Base-by-base conservation (phyloP, 1,284 basidiomycete genomes). In the Apiotrichum mycotoxinovorans region DNA sequence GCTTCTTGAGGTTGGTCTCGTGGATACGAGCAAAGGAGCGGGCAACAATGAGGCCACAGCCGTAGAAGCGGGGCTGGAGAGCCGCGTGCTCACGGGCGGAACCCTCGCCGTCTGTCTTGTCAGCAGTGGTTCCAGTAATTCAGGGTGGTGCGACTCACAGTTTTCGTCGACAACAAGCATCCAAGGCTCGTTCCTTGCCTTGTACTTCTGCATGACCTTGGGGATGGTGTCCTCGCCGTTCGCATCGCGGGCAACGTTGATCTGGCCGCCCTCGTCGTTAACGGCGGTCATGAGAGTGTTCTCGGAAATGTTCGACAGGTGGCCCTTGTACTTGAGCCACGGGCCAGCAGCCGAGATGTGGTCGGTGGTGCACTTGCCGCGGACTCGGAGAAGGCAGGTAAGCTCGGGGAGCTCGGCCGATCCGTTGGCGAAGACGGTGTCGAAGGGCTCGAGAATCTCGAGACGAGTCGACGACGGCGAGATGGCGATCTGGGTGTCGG, bases 321-420 rank as follows among this genome's bases (percentile, higher is more conserved):
- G 94, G 0, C 94, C 82, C 68, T 79, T 98, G 81, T 96, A 99
- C 81, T 98, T 98, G 64, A 98, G 80, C 96, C 96, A 98, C 40
- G 91, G 89, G 2, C 93, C 93, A 30, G 93, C 94, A 49, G 94
- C 93, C 41, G 89, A 92, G 58, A 97, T 97, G 74, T 97, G 93
- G 72, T 99, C 96, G 27, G 96, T 99, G 18, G 95, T 98, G 78
- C 95, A 98, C 79, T 99, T 98, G 47, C 96, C 96, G 64, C 90
- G 81, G 18, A 98, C 90, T 26, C 93, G 81, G 83, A 98, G 85
- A 53, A 99, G 76, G 57, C 95, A 91, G 67, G 85, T 89, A 74
- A 93, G 78, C 37, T 82, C 66, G 22, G 91, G 87, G 15, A 98
- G 81, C 80, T 98, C 96, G 52, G 87, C 78, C 30, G 62, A 61